Conservation (phyloP, 495 filamentous ascomycete genomes). For the Penicillium fimorum region DNA sequence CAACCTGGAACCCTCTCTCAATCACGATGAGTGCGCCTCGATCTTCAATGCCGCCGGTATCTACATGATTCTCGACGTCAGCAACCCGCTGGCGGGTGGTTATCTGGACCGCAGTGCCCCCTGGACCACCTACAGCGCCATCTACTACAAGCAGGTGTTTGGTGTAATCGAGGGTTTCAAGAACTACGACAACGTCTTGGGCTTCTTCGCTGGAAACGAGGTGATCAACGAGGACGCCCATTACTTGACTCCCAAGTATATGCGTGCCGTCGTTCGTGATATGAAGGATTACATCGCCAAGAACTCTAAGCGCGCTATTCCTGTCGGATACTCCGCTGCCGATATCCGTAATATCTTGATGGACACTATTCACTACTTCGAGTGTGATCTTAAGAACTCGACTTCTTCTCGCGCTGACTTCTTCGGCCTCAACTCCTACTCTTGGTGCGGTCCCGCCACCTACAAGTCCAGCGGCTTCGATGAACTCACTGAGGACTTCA, state of each 20-base stretch:
- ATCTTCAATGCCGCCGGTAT: constrained; percentile 89
- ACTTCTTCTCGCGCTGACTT: constrained; percentile 70
- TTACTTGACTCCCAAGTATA: constrained; percentile 39
- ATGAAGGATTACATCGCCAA: constrained; percentile 85
- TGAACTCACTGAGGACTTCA: constrained; percentile 67
- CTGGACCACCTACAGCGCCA: constrained; percentile 63
- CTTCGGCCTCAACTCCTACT: constrained; percentile 94
- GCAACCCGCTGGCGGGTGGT: constrained; percentile 79
- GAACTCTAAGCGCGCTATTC: constrained; percentile 64
- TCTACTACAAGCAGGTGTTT: constrained; percentile 82
- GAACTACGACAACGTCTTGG: constrained; percentile 84
- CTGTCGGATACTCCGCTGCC: constrained; percentile 92
- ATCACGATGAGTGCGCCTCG: constrained; percentile 85
- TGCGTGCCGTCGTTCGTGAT: constrained; percentile 72
- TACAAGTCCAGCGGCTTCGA: constrained; percentile 72
- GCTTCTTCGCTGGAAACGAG: constrained; percentile 93
- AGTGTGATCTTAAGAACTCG: constrained; percentile 69
- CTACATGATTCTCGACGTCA: constrained; percentile 77
- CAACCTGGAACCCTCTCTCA: constrained; percentile 78
- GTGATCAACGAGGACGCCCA: constrained; percentile 70
- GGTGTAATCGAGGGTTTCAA: constrained; percentile 93
- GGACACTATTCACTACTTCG: constrained; percentile 80
- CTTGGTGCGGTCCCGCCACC: constrained; percentile 81
- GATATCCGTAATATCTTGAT: constrained; percentile 78
- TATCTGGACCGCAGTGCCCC: constrained; percentile 71